Conservation (phyloP, 2,329 filamentous ascomycete genomes). For the Penicillium freii region DNA sequence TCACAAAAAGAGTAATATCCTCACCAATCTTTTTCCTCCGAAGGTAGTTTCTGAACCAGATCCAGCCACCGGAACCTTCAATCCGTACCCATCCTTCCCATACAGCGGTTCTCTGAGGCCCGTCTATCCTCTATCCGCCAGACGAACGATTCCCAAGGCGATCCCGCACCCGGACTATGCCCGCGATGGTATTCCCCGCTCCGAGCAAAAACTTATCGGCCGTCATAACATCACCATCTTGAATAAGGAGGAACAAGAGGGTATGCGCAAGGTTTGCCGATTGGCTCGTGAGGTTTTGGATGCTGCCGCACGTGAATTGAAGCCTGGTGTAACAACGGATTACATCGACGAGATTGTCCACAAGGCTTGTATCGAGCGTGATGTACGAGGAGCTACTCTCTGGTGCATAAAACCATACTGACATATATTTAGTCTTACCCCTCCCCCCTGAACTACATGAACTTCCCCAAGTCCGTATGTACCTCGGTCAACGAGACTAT, state of each 20-base stretch:
- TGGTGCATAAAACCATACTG: constrained; percentile 6
- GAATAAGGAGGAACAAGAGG: constrained; percentile 75
- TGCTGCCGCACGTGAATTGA: constrained; percentile 76
- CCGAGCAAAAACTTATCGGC: constrained; percentile 63
- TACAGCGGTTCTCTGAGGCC: constrained; percentile 81
- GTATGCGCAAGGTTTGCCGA: constrained; percentile 88
- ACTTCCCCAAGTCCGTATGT: constrained; percentile 97
- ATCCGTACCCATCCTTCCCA: constrained; percentile 84
- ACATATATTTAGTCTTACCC: constrained; percentile 72
- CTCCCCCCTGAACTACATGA: constrained; percentile 89
- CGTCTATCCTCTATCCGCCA: constrained; percentile 77
- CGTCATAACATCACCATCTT: constrained; percentile 81
- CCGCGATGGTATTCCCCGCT: constrained; percentile 71
- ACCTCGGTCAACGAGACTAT: constrained; percentile 97
- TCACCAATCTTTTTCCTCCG: constrained; percentile 71
- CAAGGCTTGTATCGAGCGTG: constrained; percentile 87
- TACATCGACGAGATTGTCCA: constrained; percentile 93
- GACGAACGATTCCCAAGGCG: constrained; percentile 70
- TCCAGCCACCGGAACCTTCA: constrained; percentile 84
- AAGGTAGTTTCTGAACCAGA: constrained; percentile 87
- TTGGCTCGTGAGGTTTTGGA: constrained; percentile 89
- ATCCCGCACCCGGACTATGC: constrained; percentile 88
- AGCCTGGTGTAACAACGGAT: constrained; percentile 93
- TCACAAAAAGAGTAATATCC: constrained; percentile 76
- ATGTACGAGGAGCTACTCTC: constrained; percentile 59